Percentiles rank a stretch among this genome's conserved stretches.
Conservation (phyloP, 2,329 filamentous ascomycete species). For the Phoma herbarum region DNA sequence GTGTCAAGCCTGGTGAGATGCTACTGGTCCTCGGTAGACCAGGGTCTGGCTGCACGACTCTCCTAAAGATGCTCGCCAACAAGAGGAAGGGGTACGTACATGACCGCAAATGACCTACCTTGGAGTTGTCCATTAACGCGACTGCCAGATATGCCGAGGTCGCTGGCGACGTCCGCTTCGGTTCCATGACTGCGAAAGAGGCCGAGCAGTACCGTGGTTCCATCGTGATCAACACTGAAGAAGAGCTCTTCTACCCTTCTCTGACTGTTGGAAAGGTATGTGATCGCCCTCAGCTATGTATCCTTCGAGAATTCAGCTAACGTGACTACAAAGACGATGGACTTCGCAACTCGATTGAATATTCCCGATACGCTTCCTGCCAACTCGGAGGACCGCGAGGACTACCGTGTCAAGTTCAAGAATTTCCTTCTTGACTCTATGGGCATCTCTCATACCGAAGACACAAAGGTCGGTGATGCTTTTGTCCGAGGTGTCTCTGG, state of each 20-base stretch:
- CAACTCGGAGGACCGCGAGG: conserved; percentile 54
- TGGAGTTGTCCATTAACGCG: conserved; percentile 18
- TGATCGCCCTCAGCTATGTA: not conserved
- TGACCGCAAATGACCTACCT: not conserved
- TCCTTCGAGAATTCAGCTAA: not conserved
- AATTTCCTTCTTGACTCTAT: conserved; percentile 62
- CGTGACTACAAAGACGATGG: conserved; percentile 21
- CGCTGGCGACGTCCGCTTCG: conserved; percentile 61
- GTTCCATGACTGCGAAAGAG: conserved; percentile 73
- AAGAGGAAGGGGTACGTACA: conserved; percentile 63
- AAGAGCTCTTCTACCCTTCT: conserved; percentile 62
- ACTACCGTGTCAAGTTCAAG: conserved; percentile 58
- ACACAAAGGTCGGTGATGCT: conserved; percentile 74
- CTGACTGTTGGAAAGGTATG: conserved; percentile 55
- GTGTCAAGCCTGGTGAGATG: conserved; percentile 75
- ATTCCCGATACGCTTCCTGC: conserved; percentile 64
- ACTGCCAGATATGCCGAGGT: conserved; percentile 78
- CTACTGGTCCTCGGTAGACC: conserved; percentile 75
- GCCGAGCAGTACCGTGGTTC: conserved; percentile 79
- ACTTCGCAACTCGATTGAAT: conserved; percentile 66
- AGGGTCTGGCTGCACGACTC: conserved; percentile 59
- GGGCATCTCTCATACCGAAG: conserved; percentile 61
- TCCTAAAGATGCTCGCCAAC: conserved; percentile 70
- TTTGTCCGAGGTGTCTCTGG: conserved; percentile 73
- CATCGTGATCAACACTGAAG: conserved; percentile 70